phyloP scores from a whole-genome alignment of 2,329 filamentous ascomycete genomes.

The Onygenales sp. region DNA sequence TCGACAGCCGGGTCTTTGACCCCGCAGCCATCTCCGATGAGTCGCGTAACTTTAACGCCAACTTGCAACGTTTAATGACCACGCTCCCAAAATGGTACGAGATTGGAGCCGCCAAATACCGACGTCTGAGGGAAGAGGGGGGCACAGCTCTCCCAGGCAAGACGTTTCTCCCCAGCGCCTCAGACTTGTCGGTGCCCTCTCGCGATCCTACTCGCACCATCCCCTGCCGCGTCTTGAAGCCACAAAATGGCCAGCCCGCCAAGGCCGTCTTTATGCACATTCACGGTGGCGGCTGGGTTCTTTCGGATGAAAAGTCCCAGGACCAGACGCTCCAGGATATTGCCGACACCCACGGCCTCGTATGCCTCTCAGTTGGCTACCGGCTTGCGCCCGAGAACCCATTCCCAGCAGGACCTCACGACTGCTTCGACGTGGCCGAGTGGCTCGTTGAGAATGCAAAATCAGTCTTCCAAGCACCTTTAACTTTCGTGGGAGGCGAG shows the following conservation, averaged over 20 bases:
- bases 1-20: too few species aligned
- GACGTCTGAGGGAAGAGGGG: slow-evolving; percentile 44
- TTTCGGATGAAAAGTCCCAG: slow-evolving; percentile 22
- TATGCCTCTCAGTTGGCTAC: slow-evolving; percentile 49
- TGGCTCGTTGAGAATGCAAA: slow-evolving; percentile 43
- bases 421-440: slow-evolving; percentile 49
- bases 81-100: background rate
- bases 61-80: too few species aligned
- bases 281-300: slow-evolving; percentile 43
- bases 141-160: slow-evolving; percentile 44
- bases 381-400: slow-evolving; percentile 51
- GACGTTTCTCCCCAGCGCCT: slow-evolving; percentile 35
- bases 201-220: slow-evolving; percentile 43
- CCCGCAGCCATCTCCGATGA: too few species aligned
- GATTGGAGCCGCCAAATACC: slow-evolving; percentile 42
- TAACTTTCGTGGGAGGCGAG: slow-evolving; percentile 40
- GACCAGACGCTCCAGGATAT: slow-evolving; percentile 41
- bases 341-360: slow-evolving; percentile 40
- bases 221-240: slow-evolving; percentile 43
- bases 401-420: slow-evolving; percentile 45
- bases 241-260: slow-evolving; percentile 30
- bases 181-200: slow-evolving; percentile 42
- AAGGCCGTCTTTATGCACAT: slow-evolving; percentile 46
- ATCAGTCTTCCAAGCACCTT: slow-evolving; percentile 30
- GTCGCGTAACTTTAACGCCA: too few species aligned